Evolutionary conservation across 495 filamentous ascomycete genomes (phyloP), one percentile per base, ranked within the genome.

Genomic region (Aspergillus panamensis): DNA sequence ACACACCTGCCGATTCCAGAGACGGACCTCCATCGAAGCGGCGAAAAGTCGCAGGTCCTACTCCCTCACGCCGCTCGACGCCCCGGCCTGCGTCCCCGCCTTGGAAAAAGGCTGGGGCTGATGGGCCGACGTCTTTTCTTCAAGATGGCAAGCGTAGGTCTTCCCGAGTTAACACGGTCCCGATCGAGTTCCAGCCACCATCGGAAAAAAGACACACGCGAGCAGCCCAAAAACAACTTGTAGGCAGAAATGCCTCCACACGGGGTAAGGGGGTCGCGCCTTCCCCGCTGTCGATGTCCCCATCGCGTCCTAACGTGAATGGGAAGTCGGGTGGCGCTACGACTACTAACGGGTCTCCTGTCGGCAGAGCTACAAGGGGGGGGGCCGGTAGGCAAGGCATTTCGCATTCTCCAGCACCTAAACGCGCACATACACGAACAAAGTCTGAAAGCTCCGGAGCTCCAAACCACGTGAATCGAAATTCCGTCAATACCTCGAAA

Each of bases 21-120:
- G 75, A 79, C 58, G 76, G 69, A 31, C 87, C 82, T 53, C 88
- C 88, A 50, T 77, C 80, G 10, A 96, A 94, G 72, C 86, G 85
- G 66, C 85, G 88, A 62, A 87, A 90, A 70, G 78, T 92, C 49
- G 78, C 73, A 56, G 80, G 82, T 42, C 62, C 73, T 48, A 72
- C 72, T 16, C 67, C 70, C 14, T 73, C 73, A 42, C 73, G 71
- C 53, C 77, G 74, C 29, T 81, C 82, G 12, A 71, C 73, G 19
- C 74, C 81, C 48, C 78, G 83, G 51, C 72, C 75, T 47, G 67
- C 71, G 53, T 97, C 94, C 31, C 94, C 94, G 56, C 94, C 94
- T 21, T 98, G 94, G 94, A 97, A 94, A 76, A 93, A 85, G 69
- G 77, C 88, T 51, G 86, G 88, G 45, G 88, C 84, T 25, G 90